These are phyloP conservation scores for Russula sp. DNA, from an alignment of 768 basidiomycete genomes.

Conservation along the genomic window DNA sequence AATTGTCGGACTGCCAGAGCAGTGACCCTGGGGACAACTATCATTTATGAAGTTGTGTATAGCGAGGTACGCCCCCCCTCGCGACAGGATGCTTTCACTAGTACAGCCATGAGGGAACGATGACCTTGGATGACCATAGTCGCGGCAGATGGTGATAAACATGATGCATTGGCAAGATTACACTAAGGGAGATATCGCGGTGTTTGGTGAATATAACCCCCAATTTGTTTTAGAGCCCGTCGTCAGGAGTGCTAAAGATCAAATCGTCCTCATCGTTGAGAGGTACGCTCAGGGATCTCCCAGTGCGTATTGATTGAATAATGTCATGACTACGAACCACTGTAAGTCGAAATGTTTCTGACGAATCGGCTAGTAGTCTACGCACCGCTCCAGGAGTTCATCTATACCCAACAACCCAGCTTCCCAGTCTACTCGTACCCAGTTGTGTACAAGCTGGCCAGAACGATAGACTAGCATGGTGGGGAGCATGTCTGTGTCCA, in stretches of 20 bases:
- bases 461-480: conserved; percentile 72
- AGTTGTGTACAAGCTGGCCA: conserved; percentile 79
- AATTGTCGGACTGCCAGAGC: too few relatives aligned
- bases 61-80: too few relatives aligned
- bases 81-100: too few relatives aligned
- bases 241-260: conserved; percentile 11
- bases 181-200: background rate
- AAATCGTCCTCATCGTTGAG: conserved; percentile 20
- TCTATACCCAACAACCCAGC: conserved; percentile 60
- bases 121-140: background rate
- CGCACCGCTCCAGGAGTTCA: conserved; percentile 58
- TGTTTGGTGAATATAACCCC: background rate
- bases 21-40: too few relatives aligned
- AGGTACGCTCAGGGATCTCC: background rate
- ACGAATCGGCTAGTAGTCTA: background rate
- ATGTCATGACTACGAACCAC: conserved; percentile 8
- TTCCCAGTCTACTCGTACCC: conserved; percentile 87
- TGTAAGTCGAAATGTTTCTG: background rate
- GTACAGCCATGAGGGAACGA: too few relatives aligned
- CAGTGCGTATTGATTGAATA: conserved; percentile 1
- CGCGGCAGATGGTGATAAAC: background rate
- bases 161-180: background rate
- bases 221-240: background rate
- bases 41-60: too few relatives aligned
- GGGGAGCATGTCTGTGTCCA: conserved; percentile 74